phyloP scores from a whole-genome alignment of 1,284 basidiomycete genomes.

The Afroboletus lepidellus region DNA sequence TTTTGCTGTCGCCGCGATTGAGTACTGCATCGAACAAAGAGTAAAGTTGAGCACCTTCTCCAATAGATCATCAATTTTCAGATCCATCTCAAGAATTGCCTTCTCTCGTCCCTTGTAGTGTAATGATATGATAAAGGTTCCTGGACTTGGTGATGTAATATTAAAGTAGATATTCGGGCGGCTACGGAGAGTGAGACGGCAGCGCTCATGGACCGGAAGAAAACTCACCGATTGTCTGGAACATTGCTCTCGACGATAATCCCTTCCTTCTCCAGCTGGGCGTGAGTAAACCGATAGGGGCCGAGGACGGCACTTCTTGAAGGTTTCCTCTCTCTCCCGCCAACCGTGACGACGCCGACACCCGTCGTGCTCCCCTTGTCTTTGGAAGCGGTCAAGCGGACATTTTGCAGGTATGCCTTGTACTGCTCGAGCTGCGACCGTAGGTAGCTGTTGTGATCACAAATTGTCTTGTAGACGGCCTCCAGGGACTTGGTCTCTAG shows the following conservation, averaged over 20 bases:
- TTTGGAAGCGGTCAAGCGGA: constrained; percentile 84
- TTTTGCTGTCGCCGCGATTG: constrained; percentile 72
- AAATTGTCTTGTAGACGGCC: constrained; percentile 97
- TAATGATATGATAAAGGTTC: constrained; percentile 97
- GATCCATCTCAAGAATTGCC: constrained; percentile 99
- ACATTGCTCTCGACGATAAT: constrained; percentile 99
- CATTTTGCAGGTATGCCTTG: constrained; percentile 98
- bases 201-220: neutral
- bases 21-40: constrained; percentile 11
- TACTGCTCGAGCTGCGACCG: constrained; percentile 97
- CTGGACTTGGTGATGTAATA: constrained; percentile 94
- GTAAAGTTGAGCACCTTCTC: constrained; percentile 70
- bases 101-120: constrained; percentile 99
- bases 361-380: constrained; percentile 82
- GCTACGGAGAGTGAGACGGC: constrained; percentile 41
- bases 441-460: constrained; percentile 98
- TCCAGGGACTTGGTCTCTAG: constrained; percentile 92
- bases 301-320: constrained; percentile 84
- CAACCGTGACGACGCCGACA: constrained; percentile 93
- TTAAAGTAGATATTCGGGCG: constrained; percentile 99
- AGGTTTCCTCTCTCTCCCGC: constrained; percentile 96
- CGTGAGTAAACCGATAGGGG: constrained; percentile 96
- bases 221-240: constrained; percentile 89
- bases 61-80: constrained; percentile 97
- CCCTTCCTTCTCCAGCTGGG: constrained; percentile 98